Base-by-base conservation (phyloP, 108 stramenopile genomes). In the Parietichytrium sp. region DNA sequence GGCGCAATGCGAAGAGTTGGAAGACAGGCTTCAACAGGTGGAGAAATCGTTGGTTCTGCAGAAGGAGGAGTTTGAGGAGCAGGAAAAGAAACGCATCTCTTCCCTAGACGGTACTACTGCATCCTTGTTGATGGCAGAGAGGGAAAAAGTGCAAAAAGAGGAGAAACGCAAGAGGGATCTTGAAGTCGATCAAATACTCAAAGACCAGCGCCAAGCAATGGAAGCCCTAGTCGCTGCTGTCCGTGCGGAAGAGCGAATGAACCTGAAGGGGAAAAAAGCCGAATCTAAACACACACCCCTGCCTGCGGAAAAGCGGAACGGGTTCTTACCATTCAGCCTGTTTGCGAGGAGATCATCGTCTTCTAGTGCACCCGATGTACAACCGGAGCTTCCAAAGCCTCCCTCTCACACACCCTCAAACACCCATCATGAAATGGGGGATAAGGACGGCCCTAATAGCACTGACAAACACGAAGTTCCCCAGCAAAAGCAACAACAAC, bases 171-270 rank as follows among this genome's bases (percentile, higher is more conserved):
- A 72, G 33, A 42, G 38, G 10, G 38, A 72, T 45, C 38, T 45
- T n/a, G 61, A 72, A 33, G 45, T 72, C 25, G 61, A 72, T 6
- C 61, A 72, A 42, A 33, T 72, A 33, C 36, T 72, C 20, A 10
- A 45, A 8, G 61, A 72, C 61, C 61, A 72, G 42, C 61, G 61
- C 29, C 61, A 72, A 42, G 61, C 61, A n/a, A 72, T 72, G 61
- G 61, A 72, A 25, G 61, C 61, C 29, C 61, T 72, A 1, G 61
- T 72, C 42, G 10, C 13, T n/a, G 61, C 61, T 42, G 61, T 72
- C 16, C 61, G 61, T 25, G 61, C 61, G 38, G 61, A 72, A 42
- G 61, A 72, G 42, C 38, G 45, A 20, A 72, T 72, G 61, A 72
- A 27, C n/a, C n/a, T n/a, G n/a, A n/a, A n/a, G n/a, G n/a, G n/a